phyloP scores from a whole-genome alignment of 2,329 filamentous ascomycete species.

The Apiospora sp. region DNA sequence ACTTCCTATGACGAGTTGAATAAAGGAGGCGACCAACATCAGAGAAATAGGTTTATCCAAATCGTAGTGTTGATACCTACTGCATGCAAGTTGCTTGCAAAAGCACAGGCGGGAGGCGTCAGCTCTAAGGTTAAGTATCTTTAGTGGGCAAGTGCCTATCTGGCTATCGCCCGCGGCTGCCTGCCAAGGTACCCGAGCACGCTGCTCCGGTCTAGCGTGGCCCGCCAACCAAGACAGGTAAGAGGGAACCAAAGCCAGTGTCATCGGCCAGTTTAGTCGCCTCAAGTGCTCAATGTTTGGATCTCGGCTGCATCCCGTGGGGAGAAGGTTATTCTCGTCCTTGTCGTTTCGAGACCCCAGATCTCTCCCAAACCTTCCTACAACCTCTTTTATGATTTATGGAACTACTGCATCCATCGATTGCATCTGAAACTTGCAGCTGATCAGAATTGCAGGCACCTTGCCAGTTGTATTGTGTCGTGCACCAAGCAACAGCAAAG shows the following conservation, averaged over 20 bases:
- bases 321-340: slow-evolving; percentile 7
- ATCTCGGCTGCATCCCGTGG: slow-evolving; percentile 19
- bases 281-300: slow-evolving; percentile 14
- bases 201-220: slow-evolving; percentile 16
- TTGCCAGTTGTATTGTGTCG: slow-evolving; percentile 17
- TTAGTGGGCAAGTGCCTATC: background rate
- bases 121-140: slow-evolving; percentile 17
- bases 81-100: background rate
- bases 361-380: slow-evolving; percentile 3
- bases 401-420: background rate
- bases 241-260: slow-evolving; percentile 7
- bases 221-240: slow-evolving; percentile 14
- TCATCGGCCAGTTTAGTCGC: slow-evolving; percentile 6
- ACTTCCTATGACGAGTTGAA: background rate
- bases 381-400: background rate
- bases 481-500: background rate
- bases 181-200: background rate
- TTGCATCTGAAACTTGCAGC: slow-evolving; percentile 2
- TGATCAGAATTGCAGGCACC: slow-evolving; percentile 5
- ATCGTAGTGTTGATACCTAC: background rate
- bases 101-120: slow-evolving; percentile 3
- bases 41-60: background rate
- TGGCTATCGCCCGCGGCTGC: background rate
- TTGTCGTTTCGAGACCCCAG: slow-evolving; percentile 1
- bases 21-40: background rate